phyloP scores from a whole-genome alignment of 345 rosid species.

The Conringia planisiliqua region DNA sequence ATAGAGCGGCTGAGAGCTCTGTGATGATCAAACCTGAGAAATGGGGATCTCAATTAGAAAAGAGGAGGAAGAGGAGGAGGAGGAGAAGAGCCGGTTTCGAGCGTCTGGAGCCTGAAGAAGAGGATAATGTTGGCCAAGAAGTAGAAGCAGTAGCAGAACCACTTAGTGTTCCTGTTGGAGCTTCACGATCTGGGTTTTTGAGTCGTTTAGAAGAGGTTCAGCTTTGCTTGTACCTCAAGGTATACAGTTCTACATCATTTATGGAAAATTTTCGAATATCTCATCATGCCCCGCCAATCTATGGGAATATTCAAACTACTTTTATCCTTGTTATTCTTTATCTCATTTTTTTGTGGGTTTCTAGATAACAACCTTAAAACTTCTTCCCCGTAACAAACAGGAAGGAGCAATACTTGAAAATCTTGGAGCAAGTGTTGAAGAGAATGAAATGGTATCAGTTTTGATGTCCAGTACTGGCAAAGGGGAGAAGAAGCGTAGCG shows the following conservation, averaged over 20 bases:
- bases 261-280: background rate
- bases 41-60: conserved; percentile 30
- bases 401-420: conserved; percentile 51
- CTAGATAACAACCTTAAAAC: background rate
- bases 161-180: conserved; percentile 2
- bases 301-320: background rate
- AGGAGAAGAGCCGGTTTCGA: conserved; percentile 36
- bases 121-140: conserved; percentile 10
- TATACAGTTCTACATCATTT: conserved; percentile 7
- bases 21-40: conserved; percentile 38
- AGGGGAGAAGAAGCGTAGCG: conserved; percentile 33
- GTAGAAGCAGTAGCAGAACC: conserved; percentile 4
- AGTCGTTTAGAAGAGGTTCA: conserved; percentile 50
- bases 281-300: background rate
- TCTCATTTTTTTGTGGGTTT: background rate
- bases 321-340: background rate
- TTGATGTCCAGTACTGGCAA: conserved; percentile 29
- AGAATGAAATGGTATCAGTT: conserved; percentile 31
- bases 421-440: conserved; percentile 34
- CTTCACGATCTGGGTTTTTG: conserved; percentile 34
- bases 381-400: conserved; percentile 29
- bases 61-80: conserved; percentile 44
- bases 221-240: conserved; percentile 48
- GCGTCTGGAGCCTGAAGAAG: conserved; percentile 23
- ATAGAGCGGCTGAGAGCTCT: conserved; percentile 28